Percentiles rank a stretch among this genome's conserved stretches.
Conservation (phyloP, 2,329 filamentous ascomycete genomes). For the Penicillium vulpinum region DNA sequence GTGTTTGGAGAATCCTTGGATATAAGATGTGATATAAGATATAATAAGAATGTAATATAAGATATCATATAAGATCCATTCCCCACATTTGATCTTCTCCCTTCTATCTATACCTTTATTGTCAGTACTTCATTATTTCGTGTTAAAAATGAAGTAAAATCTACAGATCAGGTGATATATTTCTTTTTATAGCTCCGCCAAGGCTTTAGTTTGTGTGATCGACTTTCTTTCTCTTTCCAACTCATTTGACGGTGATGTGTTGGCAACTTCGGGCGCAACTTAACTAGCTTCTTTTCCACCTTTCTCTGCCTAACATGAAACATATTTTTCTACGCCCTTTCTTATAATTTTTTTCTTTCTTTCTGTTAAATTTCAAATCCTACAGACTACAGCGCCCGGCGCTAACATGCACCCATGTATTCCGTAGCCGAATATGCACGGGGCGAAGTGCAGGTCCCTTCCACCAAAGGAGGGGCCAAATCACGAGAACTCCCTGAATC, state of each 20-base stretch:
- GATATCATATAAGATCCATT: not conserved
- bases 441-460: not conserved
- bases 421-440: not conserved
- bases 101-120: not conserved
- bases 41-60: not conserved
- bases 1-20: not conserved
- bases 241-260: constrained; percentile 2
- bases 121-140: not conserved
- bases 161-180: not conserved
- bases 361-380: not conserved
- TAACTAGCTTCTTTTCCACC: not conserved
- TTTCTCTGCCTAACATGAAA: not conserved
- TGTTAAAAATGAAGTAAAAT: not conserved
- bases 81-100: not conserved
- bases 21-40: not conserved
- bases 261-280: constrained; percentile 9
- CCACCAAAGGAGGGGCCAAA: constrained; percentile 3
- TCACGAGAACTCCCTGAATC: not conserved
- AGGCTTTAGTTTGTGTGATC: not conserved
- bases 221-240: not conserved
- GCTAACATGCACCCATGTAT: not conserved
- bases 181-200: constrained; percentile 2
- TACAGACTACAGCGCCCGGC: not conserved
- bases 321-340: not conserved
- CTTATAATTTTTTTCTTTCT: too few species aligned